Conservation (phyloP, 257 asterid genomes). For the Anisodus acutangulus region DNA sequence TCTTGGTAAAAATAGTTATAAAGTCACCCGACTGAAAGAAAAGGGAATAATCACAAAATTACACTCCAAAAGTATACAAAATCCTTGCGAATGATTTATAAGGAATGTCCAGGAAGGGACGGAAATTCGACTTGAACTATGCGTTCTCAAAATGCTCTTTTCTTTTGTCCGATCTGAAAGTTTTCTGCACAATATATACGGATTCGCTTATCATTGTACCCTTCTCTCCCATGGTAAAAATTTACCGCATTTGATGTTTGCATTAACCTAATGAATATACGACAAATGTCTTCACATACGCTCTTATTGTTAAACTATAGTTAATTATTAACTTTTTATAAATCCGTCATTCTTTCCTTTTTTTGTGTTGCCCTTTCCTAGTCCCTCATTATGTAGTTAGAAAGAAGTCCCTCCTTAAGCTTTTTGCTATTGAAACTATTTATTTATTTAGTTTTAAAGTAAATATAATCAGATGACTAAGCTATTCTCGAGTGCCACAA, state of each 20-base stretch:
- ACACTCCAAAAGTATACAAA: background rate
- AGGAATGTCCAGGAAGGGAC: background rate
- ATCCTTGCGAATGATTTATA: background rate
- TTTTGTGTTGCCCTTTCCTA: background rate
- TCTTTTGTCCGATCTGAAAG: background rate
- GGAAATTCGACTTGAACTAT: background rate
- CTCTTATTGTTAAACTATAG: too few species aligned
- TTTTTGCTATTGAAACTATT: conserved; percentile 35
- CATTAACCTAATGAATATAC: background rate
- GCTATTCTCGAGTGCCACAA: conserved; percentile 25
- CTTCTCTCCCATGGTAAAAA: background rate
- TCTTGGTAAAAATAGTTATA: background rate
- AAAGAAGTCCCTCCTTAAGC: conserved; percentile 12
- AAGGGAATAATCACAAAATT: background rate
- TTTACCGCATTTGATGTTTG: too few species aligned
- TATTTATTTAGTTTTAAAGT: background rate
- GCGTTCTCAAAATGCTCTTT: background rate
- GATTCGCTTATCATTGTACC: background rate
- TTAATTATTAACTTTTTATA: too few species aligned
- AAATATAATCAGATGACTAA: background rate
- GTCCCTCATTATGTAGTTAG: background rate
- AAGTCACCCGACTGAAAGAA: background rate
- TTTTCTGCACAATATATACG: background rate
- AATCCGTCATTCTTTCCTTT: background rate
- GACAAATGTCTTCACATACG: too few species aligned